A percentile compares a stretch with the other conserved stretches of the same genome.
Conservation (phyloP, 2,329 filamentous ascomycete species). For the Verticillium nonalfalfae region DNA sequence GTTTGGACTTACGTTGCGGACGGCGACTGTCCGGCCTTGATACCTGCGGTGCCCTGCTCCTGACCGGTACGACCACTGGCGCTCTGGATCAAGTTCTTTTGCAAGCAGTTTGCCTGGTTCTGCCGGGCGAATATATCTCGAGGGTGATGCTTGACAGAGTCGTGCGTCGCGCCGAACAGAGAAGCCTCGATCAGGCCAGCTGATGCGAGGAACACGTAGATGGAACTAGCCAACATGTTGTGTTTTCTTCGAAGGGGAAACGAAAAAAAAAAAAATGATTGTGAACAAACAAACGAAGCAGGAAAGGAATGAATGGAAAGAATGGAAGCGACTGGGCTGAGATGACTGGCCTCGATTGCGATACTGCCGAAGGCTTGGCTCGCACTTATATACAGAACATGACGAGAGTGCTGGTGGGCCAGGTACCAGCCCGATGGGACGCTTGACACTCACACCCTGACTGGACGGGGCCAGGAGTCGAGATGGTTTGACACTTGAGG, state of each 20-base stretch:
- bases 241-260: neutral
- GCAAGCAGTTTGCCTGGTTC: constrained; percentile 17
- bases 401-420: neutral
- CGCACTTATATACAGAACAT: neutral
- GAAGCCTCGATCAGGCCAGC: neutral
- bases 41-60: constrained; percentile 19
- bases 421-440: neutral
- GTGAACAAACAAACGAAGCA: neutral
- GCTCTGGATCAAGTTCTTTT: constrained; percentile 32
- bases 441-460: neutral
- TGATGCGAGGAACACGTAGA: neutral
- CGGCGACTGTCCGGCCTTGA: constrained; percentile 22
- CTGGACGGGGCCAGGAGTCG: neutral
- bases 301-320: neutral
- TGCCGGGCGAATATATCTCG: neutral
- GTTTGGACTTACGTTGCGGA: constrained; percentile 33
- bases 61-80: constrained; percentile 32
- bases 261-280: neutral
- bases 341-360: neutral
- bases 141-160: neutral
- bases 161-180: neutral
- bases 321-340: neutral
- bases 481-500: neutral
- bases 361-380: neutral
- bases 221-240: neutral